Base-by-base conservation (phyloP, 1,284 basidiomycete species). In the Trichosporon sp. region DNA sequence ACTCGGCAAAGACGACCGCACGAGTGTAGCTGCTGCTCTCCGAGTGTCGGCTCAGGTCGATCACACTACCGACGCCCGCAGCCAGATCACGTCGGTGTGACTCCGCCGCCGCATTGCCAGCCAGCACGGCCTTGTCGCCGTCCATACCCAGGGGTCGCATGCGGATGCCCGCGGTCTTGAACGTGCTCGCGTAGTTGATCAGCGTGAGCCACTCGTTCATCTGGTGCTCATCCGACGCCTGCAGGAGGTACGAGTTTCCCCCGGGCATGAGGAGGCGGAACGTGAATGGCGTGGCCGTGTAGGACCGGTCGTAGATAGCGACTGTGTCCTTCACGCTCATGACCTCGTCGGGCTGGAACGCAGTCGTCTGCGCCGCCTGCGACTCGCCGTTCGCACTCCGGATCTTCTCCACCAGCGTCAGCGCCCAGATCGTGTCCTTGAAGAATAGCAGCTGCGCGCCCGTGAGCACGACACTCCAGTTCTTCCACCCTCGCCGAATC, bases 131-230 rank as follows among this genome's bases (percentile, higher is more conserved):
- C 71, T 89, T 89, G 69, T 84, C 84, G 57, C 84, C 83, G 23
- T 87, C 85, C 83, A 92, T 86, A 11, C 85, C 86, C 10, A 85
- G 79, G 0, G 89, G 85, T 14, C 92, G 87, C 85, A 96, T 93
- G 56, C 87, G 85, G 49, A 97, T 84, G n/a, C 89, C 90, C 8
- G 87, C 85, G 1, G 90, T 88, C 78, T 89, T 92, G 85, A 97
- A 98, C 8, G 91, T 85, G 65, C 92, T 90, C 7, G 92, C 94
- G 76, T 96, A 98, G 80, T 99, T 99, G 77, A 99, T 93, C 52
- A 87, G 85, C 33, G 89, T 85, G 69, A 98, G 88, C 95, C 95
- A 99, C 68, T 89, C 86, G 75, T 95, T 91, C 84, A 93, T 86
- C 68, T 95, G 90, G 58, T 82, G 79, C 70, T 90, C 88, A 71